Evolutionary conservation across 208 protist species (phyloP).

Genomic region (Leishmania lainsoni): DNA sequence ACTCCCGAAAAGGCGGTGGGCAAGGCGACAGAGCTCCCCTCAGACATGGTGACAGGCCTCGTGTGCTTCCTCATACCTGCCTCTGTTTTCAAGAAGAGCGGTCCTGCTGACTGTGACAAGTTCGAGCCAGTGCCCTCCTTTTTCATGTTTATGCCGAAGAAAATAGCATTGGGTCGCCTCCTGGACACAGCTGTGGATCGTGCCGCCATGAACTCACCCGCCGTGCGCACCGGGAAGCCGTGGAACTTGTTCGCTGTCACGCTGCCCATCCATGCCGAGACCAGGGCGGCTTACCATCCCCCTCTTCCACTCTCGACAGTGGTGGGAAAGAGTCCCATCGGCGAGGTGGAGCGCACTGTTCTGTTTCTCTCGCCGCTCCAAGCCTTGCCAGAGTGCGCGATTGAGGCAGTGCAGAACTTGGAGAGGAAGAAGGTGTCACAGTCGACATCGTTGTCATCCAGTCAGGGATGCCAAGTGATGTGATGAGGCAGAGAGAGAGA

Average conservation of each 20-base stretch:
- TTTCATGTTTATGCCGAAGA: conserved; percentile 71
- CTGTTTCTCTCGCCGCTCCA: conserved; percentile 34
- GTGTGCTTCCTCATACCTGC: conserved; percentile 48
- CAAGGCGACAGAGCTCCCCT: conserved; percentile 53
- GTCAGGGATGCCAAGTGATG: conserved; percentile 17
- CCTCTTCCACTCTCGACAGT: conserved; percentile 49
- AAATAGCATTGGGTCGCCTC: conserved; percentile 52
- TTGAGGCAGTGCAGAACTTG: conserved; percentile 32
- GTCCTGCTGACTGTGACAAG: conserved; percentile 1
- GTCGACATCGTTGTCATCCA: conserved; percentile 11
- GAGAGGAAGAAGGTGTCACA: conserved; percentile 18
- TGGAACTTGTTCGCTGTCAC: conserved; percentile 61
- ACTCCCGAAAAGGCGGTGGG: conserved; percentile 60
- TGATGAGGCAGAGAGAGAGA: conserved; percentile 1
- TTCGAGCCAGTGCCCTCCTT: conserved; percentile 63
- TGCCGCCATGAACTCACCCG: conserved; percentile 42
- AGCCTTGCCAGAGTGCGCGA: conserved; percentile 32
- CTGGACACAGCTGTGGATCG: conserved; percentile 70
- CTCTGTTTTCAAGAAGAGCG: conserved; percentile 2
- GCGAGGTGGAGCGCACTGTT: conserved; percentile 16
- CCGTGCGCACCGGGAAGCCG: conserved; percentile 29
- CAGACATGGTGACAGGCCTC: conserved; percentile 64
- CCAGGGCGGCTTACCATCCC: conserved; percentile 43
- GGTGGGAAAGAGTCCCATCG: conserved; percentile 41
- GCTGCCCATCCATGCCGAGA: conserved; percentile 33